Evolutionary conservation across 2,329 filamentous ascomycete genomes (phyloP), one percentile per base, ranked within the genome.

Genomic region (Ophiocordyceps camponoti-leonardi): DNA sequence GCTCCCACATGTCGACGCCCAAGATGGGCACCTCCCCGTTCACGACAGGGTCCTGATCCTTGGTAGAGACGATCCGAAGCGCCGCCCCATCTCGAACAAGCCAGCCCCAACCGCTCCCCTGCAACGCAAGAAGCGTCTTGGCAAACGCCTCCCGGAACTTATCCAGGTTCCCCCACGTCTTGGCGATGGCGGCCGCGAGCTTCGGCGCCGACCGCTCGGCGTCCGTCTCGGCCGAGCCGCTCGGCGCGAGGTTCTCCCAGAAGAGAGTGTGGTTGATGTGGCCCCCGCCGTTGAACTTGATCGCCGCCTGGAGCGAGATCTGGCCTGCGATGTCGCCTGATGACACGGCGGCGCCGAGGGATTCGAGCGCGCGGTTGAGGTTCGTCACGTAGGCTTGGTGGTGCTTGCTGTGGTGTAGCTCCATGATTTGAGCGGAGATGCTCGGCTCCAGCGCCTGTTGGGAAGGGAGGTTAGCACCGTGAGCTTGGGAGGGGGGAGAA

Each of bases 221-320:
- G 42, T 75, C 67, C 1, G 83, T 72, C 8, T 79, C 75, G 0
- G 69, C 51, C 2, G 72, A 77, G 18, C 65, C 68, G 0, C 77
- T 64, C 0, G 83, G 83, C 0, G 75, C 64, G 18, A 93, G 72
- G 62, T 86, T 88, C 65, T 84, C 79, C 87, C 87, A 95, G 72
- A 94, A 94, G 33, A 94, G 77, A 0, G 78, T 80, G 70, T 94
- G 88, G 68, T 95, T 95, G 65, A 93, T 81, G 69, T 94, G 87
- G 7, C 88, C 88, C 41, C 88, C 88, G 43, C 83, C 87, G 61
- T 94, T 86, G 73, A 94, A 94, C 56, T 82, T 83, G 67, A 94
- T 79, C 49, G 75, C 75, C 18, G 72, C 67, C 54, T 83, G 79
- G n/a, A 86, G 71, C 18, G 73, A 66, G 46, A 86, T 74, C 53